Evolutionary conservation across 2,329 filamentous ascomycete species (phyloP).

Genomic region (Stachybotrys echinatus): DNA sequence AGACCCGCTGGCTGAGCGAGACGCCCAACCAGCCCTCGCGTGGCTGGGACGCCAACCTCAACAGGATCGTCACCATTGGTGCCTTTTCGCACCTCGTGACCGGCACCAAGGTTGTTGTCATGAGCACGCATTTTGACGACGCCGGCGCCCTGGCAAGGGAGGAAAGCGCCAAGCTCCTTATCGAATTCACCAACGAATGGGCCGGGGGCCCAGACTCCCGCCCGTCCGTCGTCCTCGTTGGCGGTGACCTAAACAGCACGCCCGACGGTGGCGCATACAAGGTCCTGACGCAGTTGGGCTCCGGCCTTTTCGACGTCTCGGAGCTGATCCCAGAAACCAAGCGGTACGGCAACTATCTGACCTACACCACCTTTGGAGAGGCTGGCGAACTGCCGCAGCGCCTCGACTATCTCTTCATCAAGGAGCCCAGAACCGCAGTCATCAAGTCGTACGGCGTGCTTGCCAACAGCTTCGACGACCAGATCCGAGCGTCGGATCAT

Average conservation of each 20-base stretch:
- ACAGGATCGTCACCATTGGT: slow-evolving; percentile 43
- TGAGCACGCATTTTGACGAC: slow-evolving; percentile 51
- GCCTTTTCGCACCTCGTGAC: slow-evolving; percentile 34
- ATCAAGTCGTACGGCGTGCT: slow-evolving; percentile 19
- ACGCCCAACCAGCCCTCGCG: slow-evolving; percentile 50
- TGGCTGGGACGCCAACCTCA: slow-evolving; percentile 46
- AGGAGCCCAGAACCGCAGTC: slow-evolving; percentile 14
- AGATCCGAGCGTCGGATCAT: slow-evolving; percentile 26
- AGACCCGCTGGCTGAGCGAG: slow-evolving; percentile 57
- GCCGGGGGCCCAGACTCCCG: neutral
- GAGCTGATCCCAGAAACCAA: slow-evolving; percentile 13
- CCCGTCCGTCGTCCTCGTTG: slow-evolving; percentile 22
- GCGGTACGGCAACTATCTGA: slow-evolving; percentile 18
- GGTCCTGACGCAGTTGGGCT: slow-evolving; percentile 11
- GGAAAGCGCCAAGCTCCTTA: slow-evolving; percentile 33
- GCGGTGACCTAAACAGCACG: slow-evolving; percentile 24
- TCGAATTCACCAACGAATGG: slow-evolving; percentile 15
- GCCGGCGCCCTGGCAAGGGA: slow-evolving; percentile 33
- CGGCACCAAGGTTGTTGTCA: slow-evolving; percentile 33
- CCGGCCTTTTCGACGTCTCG: slow-evolving; percentile 17
- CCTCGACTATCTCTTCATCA: slow-evolving; percentile 26
- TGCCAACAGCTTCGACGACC: slow-evolving; percentile 16
- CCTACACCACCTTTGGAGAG: slow-evolving; percentile 22
- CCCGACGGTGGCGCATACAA: slow-evolving; percentile 19
- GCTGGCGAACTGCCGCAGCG: slow-evolving; percentile 11